Conservation (phyloP, 306 rosid species). For the Dryas alaskensis region DNA sequence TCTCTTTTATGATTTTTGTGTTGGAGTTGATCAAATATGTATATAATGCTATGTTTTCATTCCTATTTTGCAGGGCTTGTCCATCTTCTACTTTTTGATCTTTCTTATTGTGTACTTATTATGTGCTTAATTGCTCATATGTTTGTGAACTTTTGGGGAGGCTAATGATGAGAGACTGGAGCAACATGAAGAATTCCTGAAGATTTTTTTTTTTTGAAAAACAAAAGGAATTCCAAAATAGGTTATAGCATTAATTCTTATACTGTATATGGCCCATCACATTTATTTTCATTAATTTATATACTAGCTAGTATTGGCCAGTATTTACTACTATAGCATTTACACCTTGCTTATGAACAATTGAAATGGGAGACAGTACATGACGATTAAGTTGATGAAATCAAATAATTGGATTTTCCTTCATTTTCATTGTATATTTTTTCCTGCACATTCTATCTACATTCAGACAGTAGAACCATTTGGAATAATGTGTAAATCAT, state of each 20-base stretch:
- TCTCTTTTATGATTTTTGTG: neutral
- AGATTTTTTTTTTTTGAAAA: neutral
- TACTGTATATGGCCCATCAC: constrained; percentile 13
- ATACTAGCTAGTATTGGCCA: neutral
- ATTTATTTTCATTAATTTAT: neutral
- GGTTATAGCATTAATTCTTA: neutral
- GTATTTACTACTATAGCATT: neutral
- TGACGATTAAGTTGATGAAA: neutral
- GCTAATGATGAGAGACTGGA: neutral
- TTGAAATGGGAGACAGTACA: neutral
- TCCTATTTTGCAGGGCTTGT: constrained; percentile 47
- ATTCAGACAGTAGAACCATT: constrained; percentile 8
- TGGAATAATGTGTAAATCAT: constrained; percentile 26
- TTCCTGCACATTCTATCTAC: constrained; percentile 21
- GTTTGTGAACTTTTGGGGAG: constrained; percentile 14
- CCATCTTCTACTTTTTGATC: constrained; percentile 36
- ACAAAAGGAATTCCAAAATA: constrained; percentile 6
- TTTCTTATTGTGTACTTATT: constrained; percentile 29
- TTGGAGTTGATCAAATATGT: neutral
- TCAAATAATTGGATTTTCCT: neutral
- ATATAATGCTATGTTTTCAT: constrained; percentile 10
- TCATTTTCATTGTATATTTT: neutral
- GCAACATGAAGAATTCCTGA: neutral
- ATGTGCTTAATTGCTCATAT: constrained; percentile 27
- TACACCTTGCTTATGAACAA: neutral